phyloP scores from a whole-genome alignment of 768 basidiomycete genomes.

The Mycena belliarum region DNA sequence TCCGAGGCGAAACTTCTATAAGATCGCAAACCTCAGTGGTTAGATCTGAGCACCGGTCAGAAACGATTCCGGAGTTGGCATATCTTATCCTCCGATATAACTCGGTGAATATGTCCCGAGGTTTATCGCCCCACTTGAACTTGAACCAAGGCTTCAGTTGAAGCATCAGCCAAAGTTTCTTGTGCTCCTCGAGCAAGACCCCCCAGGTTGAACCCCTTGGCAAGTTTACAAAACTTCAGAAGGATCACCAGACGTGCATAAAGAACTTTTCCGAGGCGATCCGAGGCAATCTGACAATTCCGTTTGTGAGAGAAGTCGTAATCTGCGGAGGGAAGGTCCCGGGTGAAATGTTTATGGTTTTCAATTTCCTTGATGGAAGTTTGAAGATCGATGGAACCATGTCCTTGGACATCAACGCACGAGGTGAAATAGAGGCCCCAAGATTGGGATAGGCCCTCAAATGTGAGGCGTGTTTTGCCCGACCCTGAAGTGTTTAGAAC shows the following conservation, averaged over 20 bases:
- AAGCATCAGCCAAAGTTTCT: background rate
- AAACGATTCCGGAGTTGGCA: background rate
- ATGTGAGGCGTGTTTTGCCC: background rate
- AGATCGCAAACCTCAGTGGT: too few species aligned
- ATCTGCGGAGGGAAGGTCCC: too few species aligned
- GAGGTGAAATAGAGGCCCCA: constrained; percentile 1
- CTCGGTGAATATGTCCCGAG: background rate
- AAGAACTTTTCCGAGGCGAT: too few species aligned
- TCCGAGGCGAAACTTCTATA: too few species aligned
- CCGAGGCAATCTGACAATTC: too few species aligned
- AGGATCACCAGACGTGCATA: too few species aligned
- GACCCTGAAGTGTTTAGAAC: constrained; percentile 4
- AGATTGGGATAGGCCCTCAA: background rate
- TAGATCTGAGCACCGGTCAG: too few species aligned
- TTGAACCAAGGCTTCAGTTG: background rate
- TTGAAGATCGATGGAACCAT: background rate
- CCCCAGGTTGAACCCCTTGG: background rate
- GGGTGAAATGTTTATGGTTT: too few species aligned
- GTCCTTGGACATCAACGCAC: background rate
- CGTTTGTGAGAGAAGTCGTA: too few species aligned
- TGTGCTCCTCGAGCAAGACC: background rate
- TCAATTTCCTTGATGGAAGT: background rate
- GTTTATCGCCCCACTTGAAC: background rate
- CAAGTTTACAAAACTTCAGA: background rate
- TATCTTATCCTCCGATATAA: background rate